phyloP scores from a whole-genome alignment of 257 asterid species.

The Fraxinus cuspidata region DNA sequence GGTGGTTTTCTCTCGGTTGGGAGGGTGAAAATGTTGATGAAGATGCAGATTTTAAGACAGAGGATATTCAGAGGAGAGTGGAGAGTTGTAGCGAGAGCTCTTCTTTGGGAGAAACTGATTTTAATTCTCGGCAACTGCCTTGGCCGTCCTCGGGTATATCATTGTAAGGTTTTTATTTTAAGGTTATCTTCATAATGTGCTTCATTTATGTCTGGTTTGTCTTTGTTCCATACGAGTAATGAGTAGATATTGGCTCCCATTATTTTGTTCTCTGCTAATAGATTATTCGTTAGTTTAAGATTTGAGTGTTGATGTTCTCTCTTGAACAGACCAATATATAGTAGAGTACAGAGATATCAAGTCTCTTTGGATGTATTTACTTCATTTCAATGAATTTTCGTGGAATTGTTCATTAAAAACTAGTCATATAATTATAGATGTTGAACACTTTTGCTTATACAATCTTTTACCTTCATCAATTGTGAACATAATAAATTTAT shows the following conservation, averaged over 20 bases:
- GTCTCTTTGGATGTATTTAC: background rate
- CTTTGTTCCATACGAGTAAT: background rate
- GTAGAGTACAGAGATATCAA: background rate
- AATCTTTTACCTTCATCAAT: background rate
- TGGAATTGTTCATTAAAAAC: background rate
- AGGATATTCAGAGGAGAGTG: slow-evolving; percentile 52
- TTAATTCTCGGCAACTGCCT: slow-evolving; percentile 26
- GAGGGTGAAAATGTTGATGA: slow-evolving; percentile 45
- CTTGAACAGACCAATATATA: too few species aligned
- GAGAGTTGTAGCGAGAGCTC: slow-evolving; percentile 41
- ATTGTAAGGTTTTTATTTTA: slow-evolving; percentile 53
- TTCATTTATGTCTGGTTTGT: background rate
- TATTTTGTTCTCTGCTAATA: slow-evolving; percentile 16
- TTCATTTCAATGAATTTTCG: background rate
- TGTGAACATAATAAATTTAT: slow-evolving; percentile 12
- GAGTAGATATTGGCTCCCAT: background rate
- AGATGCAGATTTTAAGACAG: slow-evolving; percentile 39
- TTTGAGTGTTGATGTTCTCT: background rate
- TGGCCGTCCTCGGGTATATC: slow-evolving; percentile 43
- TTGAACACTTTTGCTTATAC: background rate
- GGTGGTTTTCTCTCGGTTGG: slow-evolving; percentile 93
- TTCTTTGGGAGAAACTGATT: slow-evolving; percentile 28
- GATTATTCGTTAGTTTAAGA: background rate
- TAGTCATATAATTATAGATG: background rate
- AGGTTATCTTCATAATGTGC: slow-evolving; percentile 22